Evolutionary conservation across 768 basidiomycete genomes (phyloP).

Genomic region (Podaxis sp.): DNA sequence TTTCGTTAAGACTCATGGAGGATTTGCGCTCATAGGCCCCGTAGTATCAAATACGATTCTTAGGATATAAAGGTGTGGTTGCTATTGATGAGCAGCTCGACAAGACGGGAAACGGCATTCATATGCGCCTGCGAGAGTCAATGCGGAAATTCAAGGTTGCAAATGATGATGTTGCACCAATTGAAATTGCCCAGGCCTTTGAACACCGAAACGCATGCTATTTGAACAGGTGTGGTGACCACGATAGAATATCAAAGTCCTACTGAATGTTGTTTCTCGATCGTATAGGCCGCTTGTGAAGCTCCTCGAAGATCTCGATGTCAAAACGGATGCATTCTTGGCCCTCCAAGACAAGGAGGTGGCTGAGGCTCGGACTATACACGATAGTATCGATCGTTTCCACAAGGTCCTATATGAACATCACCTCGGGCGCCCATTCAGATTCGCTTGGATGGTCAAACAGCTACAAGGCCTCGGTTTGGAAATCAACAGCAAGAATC

Average conservation of each 20-base stretch:
- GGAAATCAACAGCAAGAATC: conserved; percentile 34
- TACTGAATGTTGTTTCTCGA: not conserved
- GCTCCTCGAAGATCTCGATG: conserved; percentile 76
- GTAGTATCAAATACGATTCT: conserved; percentile 78
- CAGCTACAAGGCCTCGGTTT: conserved; percentile 44
- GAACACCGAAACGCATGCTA: conserved; percentile 59
- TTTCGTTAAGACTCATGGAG: conserved; percentile 3
- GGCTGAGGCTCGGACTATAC: conserved; percentile 55
- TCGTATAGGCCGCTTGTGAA: conserved; percentile 64
- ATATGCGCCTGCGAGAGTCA: conserved; percentile 67
- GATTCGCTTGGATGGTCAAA: conserved; percentile 51
- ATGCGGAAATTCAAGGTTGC: conserved; percentile 75
- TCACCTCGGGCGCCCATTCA: conserved; percentile 43
- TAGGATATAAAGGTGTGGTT: conserved; percentile 85
- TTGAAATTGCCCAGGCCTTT: conserved; percentile 75
- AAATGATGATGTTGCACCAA: conserved; percentile 48
- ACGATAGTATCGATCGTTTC: conserved; percentile 53
- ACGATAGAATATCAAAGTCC: conserved; percentile 7
- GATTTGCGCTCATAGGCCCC: not conserved
- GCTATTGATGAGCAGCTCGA: conserved; percentile 58
- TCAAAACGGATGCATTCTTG: conserved; percentile 55
- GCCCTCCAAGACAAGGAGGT: conserved; percentile 62
- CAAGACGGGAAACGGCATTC: conserved; percentile 44
- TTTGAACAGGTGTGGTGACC: conserved; percentile 60
- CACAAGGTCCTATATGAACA: conserved; percentile 49